These are phyloP conservation scores for Teratosphaeria pseudoeucalypti DNA, from an alignment of 2,329 filamentous ascomycete species.

Conservation along the genomic window DNA sequence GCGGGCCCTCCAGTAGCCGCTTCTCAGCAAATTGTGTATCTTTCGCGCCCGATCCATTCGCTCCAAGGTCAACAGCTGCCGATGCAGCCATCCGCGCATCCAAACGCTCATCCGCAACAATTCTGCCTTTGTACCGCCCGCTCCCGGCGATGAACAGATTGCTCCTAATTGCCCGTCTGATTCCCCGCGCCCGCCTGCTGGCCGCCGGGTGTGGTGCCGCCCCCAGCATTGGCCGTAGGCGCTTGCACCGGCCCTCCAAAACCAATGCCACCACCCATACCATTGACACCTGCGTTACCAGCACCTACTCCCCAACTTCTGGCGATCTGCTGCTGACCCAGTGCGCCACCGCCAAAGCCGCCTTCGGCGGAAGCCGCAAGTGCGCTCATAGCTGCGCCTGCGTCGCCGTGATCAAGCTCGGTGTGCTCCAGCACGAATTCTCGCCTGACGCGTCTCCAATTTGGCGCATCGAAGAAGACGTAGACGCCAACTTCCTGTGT, in stretches of 20 bases:
- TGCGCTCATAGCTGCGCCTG: background rate
- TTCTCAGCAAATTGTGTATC: background rate
- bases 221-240: background rate
- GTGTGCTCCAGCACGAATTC: conserved; percentile 45
- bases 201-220: background rate
- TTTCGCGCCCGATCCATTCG: background rate
- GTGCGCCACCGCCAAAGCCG: background rate
- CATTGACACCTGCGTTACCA: background rate
- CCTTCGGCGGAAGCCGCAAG: background rate
- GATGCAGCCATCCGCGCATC: background rate
- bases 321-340: background rate
- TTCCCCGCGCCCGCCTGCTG: background rate
- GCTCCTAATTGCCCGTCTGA: background rate
- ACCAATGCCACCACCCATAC: background rate
- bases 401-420: conserved; percentile 34
- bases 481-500: conserved; percentile 43
- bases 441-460: conserved; percentile 43
- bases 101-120: background rate
- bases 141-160: background rate
- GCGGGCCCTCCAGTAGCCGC: background rate
- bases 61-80: background rate
- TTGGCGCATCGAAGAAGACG: conserved; percentile 44
- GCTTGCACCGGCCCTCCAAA: conserved; percentile 1
- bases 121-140: background rate
- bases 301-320: background rate